A percentile compares a stretch with the other conserved stretches of the same genome.
Conservation (phyloP, 2,329 filamentous ascomycete genomes). For the Exophiala calicioides region DNA sequence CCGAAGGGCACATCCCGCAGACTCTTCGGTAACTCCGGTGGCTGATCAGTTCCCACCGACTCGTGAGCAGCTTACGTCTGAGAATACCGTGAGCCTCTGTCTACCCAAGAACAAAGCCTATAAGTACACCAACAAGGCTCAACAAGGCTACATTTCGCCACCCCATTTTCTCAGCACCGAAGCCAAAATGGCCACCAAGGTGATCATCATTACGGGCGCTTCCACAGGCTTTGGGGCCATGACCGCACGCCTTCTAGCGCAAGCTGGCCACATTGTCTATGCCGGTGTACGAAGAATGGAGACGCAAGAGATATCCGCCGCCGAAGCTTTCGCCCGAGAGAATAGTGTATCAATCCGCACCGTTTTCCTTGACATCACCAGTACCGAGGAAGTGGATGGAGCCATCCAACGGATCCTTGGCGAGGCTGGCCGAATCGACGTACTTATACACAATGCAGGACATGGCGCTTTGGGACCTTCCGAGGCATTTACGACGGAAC, state of each 20-base stretch:
- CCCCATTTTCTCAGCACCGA: too few species aligned
- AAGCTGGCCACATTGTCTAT: constrained; percentile 24
- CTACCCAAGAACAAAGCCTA: too few species aligned
- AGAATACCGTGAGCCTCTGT: too few species aligned
- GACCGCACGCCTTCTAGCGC: constrained; percentile 13
- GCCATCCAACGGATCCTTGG: constrained; percentile 21
- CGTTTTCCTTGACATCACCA: constrained; percentile 21
- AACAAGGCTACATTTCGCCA: too few species aligned
- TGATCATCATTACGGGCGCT: too few species aligned
- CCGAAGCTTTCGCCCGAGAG: constrained; percentile 1
- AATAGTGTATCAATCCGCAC: constrained; percentile 13
- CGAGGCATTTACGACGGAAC: constrained; percentile 23
- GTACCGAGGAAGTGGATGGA: constrained; percentile 17
- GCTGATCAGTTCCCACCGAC: too few species aligned
- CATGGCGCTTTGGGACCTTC: constrained; percentile 19
- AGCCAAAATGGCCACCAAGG: too few species aligned
- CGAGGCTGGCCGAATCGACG: constrained; percentile 23
- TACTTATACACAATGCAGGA: constrained; percentile 28
- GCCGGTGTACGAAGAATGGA: constrained; percentile 12
- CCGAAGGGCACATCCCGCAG: too few species aligned
- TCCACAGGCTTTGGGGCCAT: constrained; percentile 17
- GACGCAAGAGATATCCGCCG: neutral
- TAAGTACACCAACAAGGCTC: too few species aligned
- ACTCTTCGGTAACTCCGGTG: too few species aligned
- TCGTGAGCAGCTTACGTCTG: too few species aligned